A percentile compares a stretch with the other conserved stretches of the same genome.
phyloP scores from a whole-genome alignment of 352 stramenopile genomes.

The Phytophthora constricta region DNA sequence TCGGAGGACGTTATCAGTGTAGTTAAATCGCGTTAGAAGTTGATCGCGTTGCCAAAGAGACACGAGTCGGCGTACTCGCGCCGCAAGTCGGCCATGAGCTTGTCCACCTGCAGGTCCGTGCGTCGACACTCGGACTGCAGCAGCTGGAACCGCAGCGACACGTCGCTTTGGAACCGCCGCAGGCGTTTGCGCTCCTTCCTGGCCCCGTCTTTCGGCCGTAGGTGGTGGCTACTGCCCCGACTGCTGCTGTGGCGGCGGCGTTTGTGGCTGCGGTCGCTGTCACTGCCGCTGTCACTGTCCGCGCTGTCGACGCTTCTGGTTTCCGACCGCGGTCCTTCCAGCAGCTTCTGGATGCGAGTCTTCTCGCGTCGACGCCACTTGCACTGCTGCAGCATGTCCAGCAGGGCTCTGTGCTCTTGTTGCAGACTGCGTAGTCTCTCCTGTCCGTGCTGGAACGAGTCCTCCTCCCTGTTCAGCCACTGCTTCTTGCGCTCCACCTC shows the following conservation, averaged over 20 bases:
- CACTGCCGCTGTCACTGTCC: slow-evolving; percentile 1
- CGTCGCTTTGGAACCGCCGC: slow-evolving; percentile 48
- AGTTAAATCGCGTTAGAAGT: too few species aligned
- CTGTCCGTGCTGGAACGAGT: slow-evolving; percentile 35
- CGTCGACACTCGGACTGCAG: slow-evolving; percentile 64
- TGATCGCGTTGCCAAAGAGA: slow-evolving; percentile 57
- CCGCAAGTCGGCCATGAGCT: slow-evolving; percentile 55
- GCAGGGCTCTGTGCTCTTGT: slow-evolving; percentile 47
- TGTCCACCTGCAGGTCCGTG: slow-evolving; percentile 62
- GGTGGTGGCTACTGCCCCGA: not conserved
- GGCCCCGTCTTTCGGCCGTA: slow-evolving; percentile 12
- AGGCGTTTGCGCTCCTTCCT: slow-evolving; percentile 58
- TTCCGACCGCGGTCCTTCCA: slow-evolving; percentile 21
- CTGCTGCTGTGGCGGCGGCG: slow-evolving; percentile 14
- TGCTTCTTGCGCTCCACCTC: slow-evolving; percentile 44
- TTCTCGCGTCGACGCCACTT: slow-evolving; percentile 42
- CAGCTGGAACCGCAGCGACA: slow-evolving; percentile 65
- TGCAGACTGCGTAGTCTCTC: slow-evolving; percentile 39
- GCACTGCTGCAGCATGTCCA: slow-evolving; percentile 46
- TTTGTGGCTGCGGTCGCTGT: slow-evolving; percentile 10
- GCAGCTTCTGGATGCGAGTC: slow-evolving; percentile 40
- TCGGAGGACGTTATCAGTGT: too few species aligned
- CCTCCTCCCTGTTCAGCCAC: slow-evolving; percentile 44
- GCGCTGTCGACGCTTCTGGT: slow-evolving; percentile 2
- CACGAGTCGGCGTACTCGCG: slow-evolving; percentile 73